phyloP scores from a whole-genome alignment of 106 monocot species.

The Phalaenopsis equestris region DNA sequence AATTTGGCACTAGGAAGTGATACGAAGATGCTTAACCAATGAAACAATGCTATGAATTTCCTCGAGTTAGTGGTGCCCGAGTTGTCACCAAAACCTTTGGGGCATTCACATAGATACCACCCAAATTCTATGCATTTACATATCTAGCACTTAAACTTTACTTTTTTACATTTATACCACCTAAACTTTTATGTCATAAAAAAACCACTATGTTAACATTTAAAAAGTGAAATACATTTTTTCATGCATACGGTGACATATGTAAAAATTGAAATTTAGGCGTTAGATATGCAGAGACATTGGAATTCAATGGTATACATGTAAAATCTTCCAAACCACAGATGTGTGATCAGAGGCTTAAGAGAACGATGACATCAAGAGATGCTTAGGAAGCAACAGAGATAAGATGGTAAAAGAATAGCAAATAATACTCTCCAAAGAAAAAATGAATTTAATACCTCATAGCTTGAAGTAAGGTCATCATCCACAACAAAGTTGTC shows the following conservation, averaged over 20 bases:
- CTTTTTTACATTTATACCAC: no score
- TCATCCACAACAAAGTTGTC: slow-evolving; percentile 78
- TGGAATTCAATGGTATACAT: no score
- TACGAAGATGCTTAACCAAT: neutral
- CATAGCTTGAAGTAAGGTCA: slow-evolving; percentile 34
- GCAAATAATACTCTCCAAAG: neutral
- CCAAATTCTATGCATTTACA: no score
- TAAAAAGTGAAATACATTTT: no score
- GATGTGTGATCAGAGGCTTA: neutral
- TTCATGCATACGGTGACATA: no score
- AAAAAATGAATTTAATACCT: slow-evolving; percentile 37
- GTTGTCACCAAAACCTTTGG: neutral
- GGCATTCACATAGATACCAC: no score
- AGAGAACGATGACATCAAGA: neutral
- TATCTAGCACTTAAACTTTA: no score
- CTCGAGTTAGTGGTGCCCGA: neutral
- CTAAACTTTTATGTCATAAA: no score
- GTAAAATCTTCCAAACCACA: neutral
- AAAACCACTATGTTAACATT: no score
- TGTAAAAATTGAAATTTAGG: no score
- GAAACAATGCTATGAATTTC: neutral
- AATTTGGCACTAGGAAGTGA: neutral
- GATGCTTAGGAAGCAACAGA: neutral
- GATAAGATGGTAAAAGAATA: neutral
- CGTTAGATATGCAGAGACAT: no score